Evolutionary conservation across 352 stramenopile genomes (phyloP).

Genomic region (Peronospora destructor): DNA sequence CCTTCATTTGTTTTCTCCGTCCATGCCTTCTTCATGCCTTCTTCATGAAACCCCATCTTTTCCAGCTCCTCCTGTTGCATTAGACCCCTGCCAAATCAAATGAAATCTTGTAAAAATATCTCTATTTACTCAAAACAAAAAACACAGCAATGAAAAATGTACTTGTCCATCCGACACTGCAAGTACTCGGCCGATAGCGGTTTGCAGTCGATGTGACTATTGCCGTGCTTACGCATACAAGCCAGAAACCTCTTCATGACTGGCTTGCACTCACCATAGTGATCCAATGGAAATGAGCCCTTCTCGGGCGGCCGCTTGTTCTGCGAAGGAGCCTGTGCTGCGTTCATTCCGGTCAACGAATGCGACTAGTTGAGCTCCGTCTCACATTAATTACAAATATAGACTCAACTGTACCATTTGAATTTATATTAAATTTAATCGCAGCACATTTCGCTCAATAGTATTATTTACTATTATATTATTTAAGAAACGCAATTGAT

Average conservation of each 20-base stretch:
- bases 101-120: background rate
- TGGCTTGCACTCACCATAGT: slow-evolving; percentile 86
- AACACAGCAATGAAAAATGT: slow-evolving; percentile 10
- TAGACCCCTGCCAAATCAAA: slow-evolving; percentile 38
- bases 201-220: slow-evolving; percentile 88
- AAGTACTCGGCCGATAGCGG: slow-evolving; percentile 82
- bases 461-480: background rate
- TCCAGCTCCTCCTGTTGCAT: slow-evolving; percentile 84
- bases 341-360: slow-evolving; percentile 53
- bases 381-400: slow-evolving; percentile 11
- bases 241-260: slow-evolving; percentile 83
- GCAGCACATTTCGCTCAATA: background rate
- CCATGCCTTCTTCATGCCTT: slow-evolving; percentile 67
- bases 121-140: background rate
- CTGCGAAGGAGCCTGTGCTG: slow-evolving; percentile 60
- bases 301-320: slow-evolving; percentile 82
- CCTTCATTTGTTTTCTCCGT: slow-evolving; percentile 48
- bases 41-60: slow-evolving; percentile 73
- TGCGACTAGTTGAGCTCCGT: background rate
- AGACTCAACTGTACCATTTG: background rate
- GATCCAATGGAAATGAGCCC: slow-evolving; percentile 86
- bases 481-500: background rate
- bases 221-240: slow-evolving; percentile 76
- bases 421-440: background rate
- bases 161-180: slow-evolving; percentile 88